Conservation (phyloP, 1,284 basidiomycete species). For the Malassezia cuniculi region DNA sequence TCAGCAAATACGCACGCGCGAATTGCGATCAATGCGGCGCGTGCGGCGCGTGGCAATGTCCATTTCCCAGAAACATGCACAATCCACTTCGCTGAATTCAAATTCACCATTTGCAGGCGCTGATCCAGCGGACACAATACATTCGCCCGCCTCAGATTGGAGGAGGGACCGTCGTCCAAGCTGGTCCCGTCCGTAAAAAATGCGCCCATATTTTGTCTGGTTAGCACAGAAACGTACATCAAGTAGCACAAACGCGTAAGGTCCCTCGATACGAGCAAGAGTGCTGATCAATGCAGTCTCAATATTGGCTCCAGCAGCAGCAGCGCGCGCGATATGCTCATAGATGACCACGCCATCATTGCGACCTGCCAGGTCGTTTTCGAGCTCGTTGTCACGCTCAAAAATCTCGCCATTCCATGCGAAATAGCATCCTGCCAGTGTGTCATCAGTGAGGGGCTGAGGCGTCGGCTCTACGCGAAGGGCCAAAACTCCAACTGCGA, state of each 20-base stretch:
- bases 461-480: too few relatives aligned
- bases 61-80: too few relatives aligned
- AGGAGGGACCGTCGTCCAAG: conserved; percentile 80
- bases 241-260: conserved; percentile 33
- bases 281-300: conserved; percentile 4
- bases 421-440: conserved; percentile 13
- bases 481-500: too few relatives aligned
- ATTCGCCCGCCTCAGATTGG: conserved; percentile 52
- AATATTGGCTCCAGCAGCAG: not conserved
- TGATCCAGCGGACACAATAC: too few relatives aligned
- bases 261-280: conserved; percentile 26
- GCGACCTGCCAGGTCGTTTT: conserved; percentile 10
- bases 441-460: conserved; percentile 21
- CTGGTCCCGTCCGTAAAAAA: conserved; percentile 76
- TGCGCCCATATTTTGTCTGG: conserved; percentile 23
- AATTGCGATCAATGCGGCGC: too few relatives aligned
- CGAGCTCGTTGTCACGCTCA: conserved; percentile 2
- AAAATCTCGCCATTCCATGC: conserved; percentile 42
- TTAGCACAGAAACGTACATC: conserved; percentile 19
- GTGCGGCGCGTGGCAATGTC: too few relatives aligned
- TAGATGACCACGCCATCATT: conserved; percentile 28
- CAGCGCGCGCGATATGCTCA: conserved; percentile 11
- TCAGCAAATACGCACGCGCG: too few relatives aligned
- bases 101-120: too few relatives aligned
- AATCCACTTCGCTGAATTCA: too few relatives aligned